Evolutionary conservation across 1,284 basidiomycete genomes (phyloP), one percentile per base, ranked within the genome.

Genomic region (Hemileia vastatrix): DNA sequence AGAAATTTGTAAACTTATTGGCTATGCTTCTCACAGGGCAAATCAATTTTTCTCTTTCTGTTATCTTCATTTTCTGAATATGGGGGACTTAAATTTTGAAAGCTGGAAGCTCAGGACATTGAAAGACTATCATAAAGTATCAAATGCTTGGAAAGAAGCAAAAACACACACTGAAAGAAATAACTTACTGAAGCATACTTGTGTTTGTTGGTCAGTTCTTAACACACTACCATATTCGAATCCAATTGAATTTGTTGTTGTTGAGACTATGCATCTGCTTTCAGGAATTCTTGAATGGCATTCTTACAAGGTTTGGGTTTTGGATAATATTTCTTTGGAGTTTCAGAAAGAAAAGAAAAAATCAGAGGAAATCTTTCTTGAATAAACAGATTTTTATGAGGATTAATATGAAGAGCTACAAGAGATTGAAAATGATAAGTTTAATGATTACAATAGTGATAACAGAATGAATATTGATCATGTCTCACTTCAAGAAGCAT

Each of bases 21-120:
- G 57, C 9, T 53, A 60, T 33, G 50, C 50, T 1, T 60, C 57
- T 18, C 57, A 60, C n/a, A 60, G 57, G n/a, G 57, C 57, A 18
- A 19, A 60, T 21, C 24, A 45, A 23, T 60, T 60, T 18, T 60
- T 33, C 43, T 60, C 57, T 13, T 60, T 60, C 19, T 53, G 57
- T 27, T 60, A 60, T 21, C 57, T 60, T 23, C 31, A 48, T n/a
- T 33, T 52, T 23, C 27, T 33, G 18, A 18, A 31, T 1, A 59
- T 52, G 31, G 18, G 52, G 19, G 32, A 52, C 40, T 49, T 53
- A 5, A 53, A 59, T n/a, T 31, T 49, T 19, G 13, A 11, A 9
- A 27, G 32, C 4, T 59, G 57, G 57, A 33, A 21, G 6, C 1
- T n/a, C 3, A 33, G 47, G 24, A 51, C 45, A 36, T 23, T 43